Base-by-base conservation (phyloP, 1,139 yeast genomes). In the Yamadazyma diddensiae region DNA sequence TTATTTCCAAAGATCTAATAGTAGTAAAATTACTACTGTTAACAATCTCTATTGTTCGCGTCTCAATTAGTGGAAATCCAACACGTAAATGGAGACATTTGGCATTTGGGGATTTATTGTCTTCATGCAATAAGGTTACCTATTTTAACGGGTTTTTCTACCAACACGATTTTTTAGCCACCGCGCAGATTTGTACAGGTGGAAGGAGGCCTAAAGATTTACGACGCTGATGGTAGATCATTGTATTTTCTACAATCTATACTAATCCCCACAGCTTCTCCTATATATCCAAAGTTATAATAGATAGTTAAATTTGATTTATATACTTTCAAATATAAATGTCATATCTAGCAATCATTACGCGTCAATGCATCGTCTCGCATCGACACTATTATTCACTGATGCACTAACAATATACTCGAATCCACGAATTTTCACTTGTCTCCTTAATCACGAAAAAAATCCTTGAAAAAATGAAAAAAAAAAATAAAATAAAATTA, bases 361-460 rank as follows among this genome's bases (percentile, higher is more conserved):
- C 25, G 25, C 15, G 27, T 15, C 6, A 15, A 12, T 15, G 18
- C 7, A n/a, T 24, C 20, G 12, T 4, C 6, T 8, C 20, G 20
- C 20, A 24, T 24, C 27, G 19, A 24, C 27, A 10, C 27, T 15
- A 15, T 16, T 15, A n/a, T 13, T 15, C 13, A 15, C 9, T 21
- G 24, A 28, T 22, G 30, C 30, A 18, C 14, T 21, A 15, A 24
- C 27, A 24, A 26, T 11, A 24, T 15, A 5, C 9, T 13, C 29
- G 15, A 19, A 26, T 21, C 24, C 30, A 32, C 32, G 30, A 23
- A 21, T 21, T 25, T 28, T 14, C 15, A 10, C 18, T 24, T 28
- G 25, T 16, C 37, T 30, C 37, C 37, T 34, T 28, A 31, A 28
- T 28, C 37, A 34, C 37, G 35, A 21, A 27, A 24, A 24, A 17